Evolutionary conservation across 2,329 filamentous ascomycete genomes (phyloP), one percentile per base, ranked within the genome.

Genomic region (Claviceps monticola): DNA sequence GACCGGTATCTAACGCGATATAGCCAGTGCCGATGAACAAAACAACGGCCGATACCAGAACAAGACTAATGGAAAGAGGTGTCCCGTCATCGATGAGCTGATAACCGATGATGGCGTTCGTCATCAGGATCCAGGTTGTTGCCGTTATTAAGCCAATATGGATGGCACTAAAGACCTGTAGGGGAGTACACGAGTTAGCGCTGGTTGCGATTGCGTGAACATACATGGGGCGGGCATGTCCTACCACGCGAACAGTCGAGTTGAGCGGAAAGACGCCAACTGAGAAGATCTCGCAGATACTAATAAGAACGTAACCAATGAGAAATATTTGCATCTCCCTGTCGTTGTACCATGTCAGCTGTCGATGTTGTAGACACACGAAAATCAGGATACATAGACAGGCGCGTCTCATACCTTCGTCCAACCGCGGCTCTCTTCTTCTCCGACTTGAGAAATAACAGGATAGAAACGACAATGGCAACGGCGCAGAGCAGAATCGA

Each of bases 301-400:
- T 82, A 55, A 97, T 82, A 53, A 97, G 69, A 53, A 95, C 84
- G 66, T 88, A 98, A 49, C 86, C 84, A 43, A 87, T 56, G 49
- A 98, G 79, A 71, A 98, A 97, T 37, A 96, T 62, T 75, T 98
- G 93, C 80, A 98, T 97, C 69, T 98, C 93, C 68, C 93, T 95
- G 62, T 52, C 16, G 21, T n/a, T 21, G 41, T 9, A 21, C 11
- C 13, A 7, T 42, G 50, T 59, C 44, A 58, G 56, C 54, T 23
- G 26, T 42, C 29, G 37, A 41, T 13, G 5, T 17, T n/a, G n/a
- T 37, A 4, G 19, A 29, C 29, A 19, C 14, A 34, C 19, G 16
- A 17, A 21, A 26, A 26, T 13, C 21, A 45, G 26, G n/a, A 21
- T 17, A 13, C 16, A 37, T 11, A 26, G 13, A n/a, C 8, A 8